Percentiles rank a stretch among this genome's conserved stretches.
Evolutionary conservation across 768 basidiomycete genomes (phyloP).

Genomic region (Galerina sulciceps): DNA sequence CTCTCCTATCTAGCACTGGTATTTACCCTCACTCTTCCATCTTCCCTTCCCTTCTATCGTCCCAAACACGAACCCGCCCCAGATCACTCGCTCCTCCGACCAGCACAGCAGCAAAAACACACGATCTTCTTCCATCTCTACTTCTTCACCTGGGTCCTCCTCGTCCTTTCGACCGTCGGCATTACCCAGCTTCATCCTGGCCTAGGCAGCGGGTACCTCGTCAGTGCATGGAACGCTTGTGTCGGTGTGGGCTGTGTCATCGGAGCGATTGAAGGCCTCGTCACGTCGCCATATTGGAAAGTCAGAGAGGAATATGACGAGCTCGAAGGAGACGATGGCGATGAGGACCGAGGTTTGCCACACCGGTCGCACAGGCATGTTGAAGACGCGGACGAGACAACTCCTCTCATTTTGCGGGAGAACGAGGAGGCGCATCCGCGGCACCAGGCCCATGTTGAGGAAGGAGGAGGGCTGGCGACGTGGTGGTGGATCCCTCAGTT

Average conservation of each 20-base stretch:
- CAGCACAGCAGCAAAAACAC: slow-evolving; percentile 51
- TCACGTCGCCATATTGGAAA: slow-evolving; percentile 13
- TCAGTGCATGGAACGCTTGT: slow-evolving; percentile 57
- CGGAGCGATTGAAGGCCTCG: slow-evolving; percentile 36
- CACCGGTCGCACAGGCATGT: slow-evolving; percentile 6
- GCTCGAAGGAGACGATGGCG: slow-evolving; percentile 16
- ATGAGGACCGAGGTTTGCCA: slow-evolving; percentile 4
- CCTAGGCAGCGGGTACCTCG: slow-evolving; percentile 60
- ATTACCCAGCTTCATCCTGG: slow-evolving; percentile 36
- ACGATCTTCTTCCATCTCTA: slow-evolving; percentile 58
- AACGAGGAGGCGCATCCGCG: background rate
- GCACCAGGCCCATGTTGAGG: slow-evolving; percentile 15
- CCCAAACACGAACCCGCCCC: slow-evolving; percentile 33
- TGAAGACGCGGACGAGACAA: slow-evolving; percentile 22
- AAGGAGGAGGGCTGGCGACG: slow-evolving; percentile 18
- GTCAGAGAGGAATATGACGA: slow-evolving; percentile 16
- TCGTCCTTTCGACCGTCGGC: slow-evolving; percentile 52
- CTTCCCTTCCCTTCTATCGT: slow-evolving; percentile 28
- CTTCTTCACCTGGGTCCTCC: slow-evolving; percentile 60
- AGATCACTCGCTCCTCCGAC: slow-evolving; percentile 27
- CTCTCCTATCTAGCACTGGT: slow-evolving; percentile 53
- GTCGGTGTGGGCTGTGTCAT: slow-evolving; percentile 45
- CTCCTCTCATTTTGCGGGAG: slow-evolving; percentile 22
- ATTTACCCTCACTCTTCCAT: slow-evolving; percentile 42
- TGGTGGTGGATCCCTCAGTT: slow-evolving; percentile 37